These are phyloP conservation scores for Lactarius hengduanensis DNA, from an alignment of 768 basidiomycete genomes.

Conservation along the genomic window DNA sequence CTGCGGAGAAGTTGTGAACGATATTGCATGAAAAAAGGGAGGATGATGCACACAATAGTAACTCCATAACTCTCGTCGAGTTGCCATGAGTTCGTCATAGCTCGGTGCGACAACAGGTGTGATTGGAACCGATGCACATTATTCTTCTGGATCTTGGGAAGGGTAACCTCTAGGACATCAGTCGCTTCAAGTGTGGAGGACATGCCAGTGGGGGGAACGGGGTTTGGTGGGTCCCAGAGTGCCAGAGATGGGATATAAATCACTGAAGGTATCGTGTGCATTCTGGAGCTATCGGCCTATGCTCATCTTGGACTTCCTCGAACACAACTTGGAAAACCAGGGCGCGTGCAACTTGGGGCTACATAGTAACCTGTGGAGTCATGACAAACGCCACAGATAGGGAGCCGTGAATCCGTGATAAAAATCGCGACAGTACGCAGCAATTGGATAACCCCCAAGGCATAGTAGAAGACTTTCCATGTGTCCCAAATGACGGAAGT, in stretches of 20 bases:
- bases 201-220: background rate
- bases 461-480: too few relatives aligned
- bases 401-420: too few relatives aligned
- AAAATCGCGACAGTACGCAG: too few relatives aligned
- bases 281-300: background rate
- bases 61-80: slow-evolving; percentile 74
- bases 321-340: background rate
- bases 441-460: too few relatives aligned
- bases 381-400: too few relatives aligned
- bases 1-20: slow-evolving; percentile 37
- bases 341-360: too few relatives aligned
- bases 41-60: slow-evolving; percentile 58
- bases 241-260: background rate
- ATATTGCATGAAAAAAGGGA: slow-evolving; percentile 41
- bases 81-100: slow-evolving; percentile 62
- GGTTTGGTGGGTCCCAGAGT: background rate
- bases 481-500: too few relatives aligned
- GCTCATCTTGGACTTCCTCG: background rate
- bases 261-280: background rate
- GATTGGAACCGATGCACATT: too few relatives aligned
- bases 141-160: too few relatives aligned
- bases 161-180: background rate
- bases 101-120: background rate
- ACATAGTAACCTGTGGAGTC: too few relatives aligned
- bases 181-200: background rate